Conservation (phyloP, 2,329 filamentous ascomycete genomes). For the Colletotrichum graminicola region DNA sequence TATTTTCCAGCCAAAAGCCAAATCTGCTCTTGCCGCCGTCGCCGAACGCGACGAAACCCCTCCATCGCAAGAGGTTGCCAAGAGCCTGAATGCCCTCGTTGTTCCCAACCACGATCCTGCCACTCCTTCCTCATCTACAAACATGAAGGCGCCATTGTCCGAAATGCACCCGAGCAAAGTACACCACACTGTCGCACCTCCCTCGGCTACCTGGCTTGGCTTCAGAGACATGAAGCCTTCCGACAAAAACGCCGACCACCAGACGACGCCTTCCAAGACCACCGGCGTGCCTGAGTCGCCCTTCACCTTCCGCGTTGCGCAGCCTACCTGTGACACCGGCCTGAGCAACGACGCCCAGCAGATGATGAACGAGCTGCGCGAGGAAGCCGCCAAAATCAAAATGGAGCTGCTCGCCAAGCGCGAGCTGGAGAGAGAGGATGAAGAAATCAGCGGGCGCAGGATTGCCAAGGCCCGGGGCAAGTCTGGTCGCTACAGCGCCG, state of each 20-base stretch:
- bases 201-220: conserved; percentile 84
- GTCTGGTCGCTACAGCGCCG: conserved; percentile 82
- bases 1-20: conserved; percentile 46
- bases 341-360: conserved; percentile 72
- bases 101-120: conserved; percentile 52
- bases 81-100: conserved; percentile 49
- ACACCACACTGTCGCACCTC: conserved; percentile 80
- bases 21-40: conserved; percentile 56
- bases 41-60: conserved; percentile 57
- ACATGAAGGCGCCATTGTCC: conserved; percentile 76
- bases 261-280: conserved; percentile 75
- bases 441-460: conserved; percentile 67
- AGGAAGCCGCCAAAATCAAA: conserved; percentile 50
- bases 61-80: conserved; percentile 46
- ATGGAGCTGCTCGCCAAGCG: conserved; percentile 59
- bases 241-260: conserved; percentile 57
- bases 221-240: conserved; percentile 80
- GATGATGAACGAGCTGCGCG: conserved; percentile 76
- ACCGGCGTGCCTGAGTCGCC: conserved; percentile 64
- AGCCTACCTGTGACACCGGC: conserved; percentile 60
- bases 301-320: conserved; percentile 75
- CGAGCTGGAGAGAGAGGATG: conserved; percentile 65
- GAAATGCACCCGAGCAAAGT: conserved; percentile 94
- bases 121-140: conserved; percentile 74
- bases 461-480: conserved; percentile 86